Conservation (phyloP, 1,139 yeast species). For the Pichia sp. region DNA sequence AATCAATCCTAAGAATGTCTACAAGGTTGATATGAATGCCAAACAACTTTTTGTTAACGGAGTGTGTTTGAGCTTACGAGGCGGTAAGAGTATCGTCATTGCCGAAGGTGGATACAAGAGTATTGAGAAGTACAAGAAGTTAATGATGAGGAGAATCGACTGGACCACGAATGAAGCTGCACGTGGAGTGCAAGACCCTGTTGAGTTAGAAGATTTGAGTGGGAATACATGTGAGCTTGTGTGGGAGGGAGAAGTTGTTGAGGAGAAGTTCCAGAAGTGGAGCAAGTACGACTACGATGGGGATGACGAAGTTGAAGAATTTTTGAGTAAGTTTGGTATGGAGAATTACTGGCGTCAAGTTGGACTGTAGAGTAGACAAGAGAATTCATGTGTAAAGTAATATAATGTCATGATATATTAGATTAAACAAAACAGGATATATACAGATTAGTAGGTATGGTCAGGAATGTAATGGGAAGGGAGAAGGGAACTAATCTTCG, state of each 20-base stretch:
- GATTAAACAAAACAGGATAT: not conserved
- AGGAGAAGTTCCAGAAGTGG: constrained; percentile 61
- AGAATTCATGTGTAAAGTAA: not conserved
- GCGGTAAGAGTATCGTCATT: constrained; percentile 56
- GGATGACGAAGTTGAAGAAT: constrained; percentile 54
- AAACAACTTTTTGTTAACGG: constrained; percentile 70
- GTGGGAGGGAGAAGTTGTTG: constrained; percentile 76
- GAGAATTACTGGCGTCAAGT: constrained; percentile 54
- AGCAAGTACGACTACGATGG: constrained; percentile 47
- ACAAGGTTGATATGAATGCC: constrained; percentile 77
- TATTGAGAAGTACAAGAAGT: constrained; percentile 58
- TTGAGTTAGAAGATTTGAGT: constrained; percentile 38
- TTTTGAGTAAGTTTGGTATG: constrained; percentile 48
- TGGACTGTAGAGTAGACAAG: too few species aligned
- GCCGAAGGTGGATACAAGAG: constrained; percentile 72
- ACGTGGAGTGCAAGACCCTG: constrained; percentile 20
- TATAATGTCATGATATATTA: not conserved
- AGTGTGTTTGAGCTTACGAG: constrained; percentile 41
- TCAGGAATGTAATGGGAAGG: too few species aligned
- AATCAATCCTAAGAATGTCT: constrained; percentile 64
- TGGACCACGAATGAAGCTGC: constrained; percentile 54
- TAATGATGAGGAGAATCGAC: constrained; percentile 60
- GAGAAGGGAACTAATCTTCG: constrained; percentile 36
- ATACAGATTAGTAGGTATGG: not conserved
- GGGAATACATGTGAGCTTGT: constrained; percentile 52